Evolutionary conservation across 768 basidiomycete genomes (phyloP).

Genomic region (Tricholoma terreum): DNA sequence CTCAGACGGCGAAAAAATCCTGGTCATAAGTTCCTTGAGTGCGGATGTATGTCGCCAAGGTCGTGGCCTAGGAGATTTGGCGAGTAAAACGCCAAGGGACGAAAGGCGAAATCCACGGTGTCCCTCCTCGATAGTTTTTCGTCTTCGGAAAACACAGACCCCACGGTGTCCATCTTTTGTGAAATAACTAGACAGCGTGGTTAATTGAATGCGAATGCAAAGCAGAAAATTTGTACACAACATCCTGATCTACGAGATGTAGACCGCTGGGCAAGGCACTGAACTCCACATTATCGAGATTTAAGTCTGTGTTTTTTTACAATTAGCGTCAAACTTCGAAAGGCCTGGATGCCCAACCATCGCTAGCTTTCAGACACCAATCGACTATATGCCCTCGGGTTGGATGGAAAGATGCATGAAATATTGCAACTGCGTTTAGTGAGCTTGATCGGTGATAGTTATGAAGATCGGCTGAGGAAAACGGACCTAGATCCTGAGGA

Average conservation of each 20-base stretch:
- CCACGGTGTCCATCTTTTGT: slow-evolving; percentile 67
- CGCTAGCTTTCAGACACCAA: slow-evolving; percentile 70
- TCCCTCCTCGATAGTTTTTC: slow-evolving; percentile 64
- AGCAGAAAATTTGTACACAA: slow-evolving; percentile 52
- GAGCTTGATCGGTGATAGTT: background rate
- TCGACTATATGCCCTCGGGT: slow-evolving; percentile 78
- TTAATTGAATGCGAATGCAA: background rate
- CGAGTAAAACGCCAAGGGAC: slow-evolving; percentile 72
- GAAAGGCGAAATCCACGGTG: slow-evolving; percentile 80
- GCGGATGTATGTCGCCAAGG: slow-evolving; percentile 72
- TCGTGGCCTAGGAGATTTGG: slow-evolving; percentile 59
- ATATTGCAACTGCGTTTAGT: slow-evolving; percentile 62
- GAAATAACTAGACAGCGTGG: slow-evolving; percentile 52
- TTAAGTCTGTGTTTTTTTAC: slow-evolving; percentile 47
- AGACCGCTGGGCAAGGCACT: slow-evolving; percentile 79
- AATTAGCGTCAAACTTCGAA: background rate
- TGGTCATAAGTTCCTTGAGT: slow-evolving; percentile 56
- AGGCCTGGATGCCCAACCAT: slow-evolving; percentile 42
- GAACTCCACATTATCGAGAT: slow-evolving; percentile 73
- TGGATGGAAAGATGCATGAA: slow-evolving; percentile 82
- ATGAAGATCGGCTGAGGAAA: background rate
- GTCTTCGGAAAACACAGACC: slow-evolving; percentile 70
- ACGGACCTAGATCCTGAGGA: slow-evolving; percentile 56
- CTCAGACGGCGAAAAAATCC: slow-evolving; percentile 52
- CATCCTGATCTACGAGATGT: slow-evolving; percentile 75